Percentiles rank a stretch among this genome's conserved stretches.
phyloP scores from a whole-genome alignment of 2,329 filamentous ascomycete genomes.

The Fusarium oxysporum region DNA sequence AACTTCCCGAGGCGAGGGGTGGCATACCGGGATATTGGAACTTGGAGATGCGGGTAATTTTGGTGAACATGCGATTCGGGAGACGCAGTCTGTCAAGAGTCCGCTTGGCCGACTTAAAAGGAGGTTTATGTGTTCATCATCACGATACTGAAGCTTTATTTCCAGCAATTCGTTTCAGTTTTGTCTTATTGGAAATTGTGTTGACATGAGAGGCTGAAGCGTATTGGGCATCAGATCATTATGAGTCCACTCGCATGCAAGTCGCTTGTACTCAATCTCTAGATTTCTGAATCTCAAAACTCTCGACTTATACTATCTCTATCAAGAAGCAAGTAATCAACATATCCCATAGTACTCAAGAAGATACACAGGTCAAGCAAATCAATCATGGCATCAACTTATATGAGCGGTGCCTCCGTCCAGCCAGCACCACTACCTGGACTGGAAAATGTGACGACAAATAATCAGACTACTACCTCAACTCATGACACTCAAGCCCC shows the following conservation, averaged over 20 bases:
- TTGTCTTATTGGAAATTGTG: background rate
- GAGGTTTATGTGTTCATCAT: background rate
- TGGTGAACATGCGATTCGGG: background rate
- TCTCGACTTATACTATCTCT: background rate
- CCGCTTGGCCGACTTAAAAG: background rate
- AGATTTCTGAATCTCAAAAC: background rate
- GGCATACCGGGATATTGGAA: background rate
- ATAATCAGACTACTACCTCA: background rate
- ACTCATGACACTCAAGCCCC: background rate
- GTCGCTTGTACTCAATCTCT: background rate
- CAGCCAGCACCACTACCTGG: background rate
- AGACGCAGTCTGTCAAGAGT: background rate
- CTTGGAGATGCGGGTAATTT: background rate
- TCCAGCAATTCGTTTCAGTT: background rate
- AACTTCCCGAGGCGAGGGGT: background rate
- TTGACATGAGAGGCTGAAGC: background rate
- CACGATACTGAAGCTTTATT: background rate
- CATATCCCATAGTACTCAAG: background rate
- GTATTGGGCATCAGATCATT: background rate
- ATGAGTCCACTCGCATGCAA: background rate
- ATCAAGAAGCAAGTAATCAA: accelerated
- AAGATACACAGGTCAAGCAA: background rate
- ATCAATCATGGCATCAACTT: conserved; percentile 9
- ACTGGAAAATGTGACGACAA: background rate
- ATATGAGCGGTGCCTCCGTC: background rate